Conservation (phyloP, 2,329 filamentous ascomycete genomes). For the Colletotrichum sp. region DNA sequence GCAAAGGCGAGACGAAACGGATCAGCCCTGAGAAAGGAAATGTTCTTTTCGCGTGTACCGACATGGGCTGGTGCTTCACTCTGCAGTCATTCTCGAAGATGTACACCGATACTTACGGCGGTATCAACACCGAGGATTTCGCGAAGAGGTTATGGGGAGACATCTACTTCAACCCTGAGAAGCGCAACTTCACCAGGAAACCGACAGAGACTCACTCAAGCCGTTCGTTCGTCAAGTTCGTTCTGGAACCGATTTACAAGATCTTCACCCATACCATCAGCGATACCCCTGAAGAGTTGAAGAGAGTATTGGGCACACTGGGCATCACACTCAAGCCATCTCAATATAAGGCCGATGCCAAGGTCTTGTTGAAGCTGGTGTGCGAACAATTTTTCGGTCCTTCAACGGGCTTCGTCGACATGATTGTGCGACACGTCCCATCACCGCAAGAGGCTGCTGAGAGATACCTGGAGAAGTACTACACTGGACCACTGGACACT, state of each 20-base stretch:
- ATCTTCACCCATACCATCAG: slow-evolving; percentile 95
- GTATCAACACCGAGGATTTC: slow-evolving; percentile 83
- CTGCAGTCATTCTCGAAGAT: slow-evolving; percentile 93
- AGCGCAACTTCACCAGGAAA: slow-evolving; percentile 91
- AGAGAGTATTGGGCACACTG: slow-evolving; percentile 76
- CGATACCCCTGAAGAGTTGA: slow-evolving; percentile 84
- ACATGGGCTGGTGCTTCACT: slow-evolving; percentile 97
- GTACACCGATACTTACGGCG: slow-evolving; percentile 89
- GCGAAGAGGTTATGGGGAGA: slow-evolving; percentile 91
- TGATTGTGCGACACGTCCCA: slow-evolving; percentile 89
- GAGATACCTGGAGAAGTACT: slow-evolving; percentile 82
- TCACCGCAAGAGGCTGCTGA: slow-evolving; percentile 82
- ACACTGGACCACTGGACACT: slow-evolving; percentile 87
- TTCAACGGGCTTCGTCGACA: slow-evolving; percentile 90
- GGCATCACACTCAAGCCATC: slow-evolving; percentile 90
- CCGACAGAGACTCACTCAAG: slow-evolving; percentile 79
- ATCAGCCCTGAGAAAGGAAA: slow-evolving; percentile 97
- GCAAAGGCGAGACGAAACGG: slow-evolving; percentile 77
- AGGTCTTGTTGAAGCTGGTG: slow-evolving; percentile 84
- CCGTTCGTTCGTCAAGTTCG: slow-evolving; percentile 90
- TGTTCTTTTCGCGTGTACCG: slow-evolving; percentile 93
- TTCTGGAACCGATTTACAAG: slow-evolving; percentile 97
- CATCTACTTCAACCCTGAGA: slow-evolving; percentile 91
- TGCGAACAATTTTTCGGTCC: slow-evolving; percentile 96
- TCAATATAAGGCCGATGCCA: slow-evolving; percentile 89